Evolutionary conservation across 2,329 filamentous ascomycete genomes (phyloP).

Genomic region (Fusarium circinatum): DNA sequence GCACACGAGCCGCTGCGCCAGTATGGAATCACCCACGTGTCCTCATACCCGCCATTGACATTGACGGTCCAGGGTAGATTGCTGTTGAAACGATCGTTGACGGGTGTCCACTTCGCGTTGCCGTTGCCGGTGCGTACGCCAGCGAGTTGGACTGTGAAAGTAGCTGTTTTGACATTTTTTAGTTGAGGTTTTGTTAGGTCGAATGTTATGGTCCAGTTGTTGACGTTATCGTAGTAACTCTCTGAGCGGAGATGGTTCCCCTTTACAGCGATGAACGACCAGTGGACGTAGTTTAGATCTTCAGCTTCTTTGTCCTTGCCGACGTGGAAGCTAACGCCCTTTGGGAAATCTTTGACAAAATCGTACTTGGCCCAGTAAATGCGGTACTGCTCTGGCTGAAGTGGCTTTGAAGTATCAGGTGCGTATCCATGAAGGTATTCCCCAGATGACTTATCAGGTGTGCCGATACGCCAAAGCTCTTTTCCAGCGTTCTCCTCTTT

Average conservation of each 20-base stretch:
- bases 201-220: constrained; percentile 68
- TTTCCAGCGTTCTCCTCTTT: constrained; percentile 21
- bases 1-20: constrained; percentile 60
- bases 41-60: constrained; percentile 52
- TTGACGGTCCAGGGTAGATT: constrained; percentile 43
- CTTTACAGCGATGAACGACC: constrained; percentile 68
- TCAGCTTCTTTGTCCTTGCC: constrained; percentile 58
- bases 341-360: constrained; percentile 65
- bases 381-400: constrained; percentile 63
- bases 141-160: constrained; percentile 32
- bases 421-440: constrained; percentile 68
- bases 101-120: constrained; percentile 32
- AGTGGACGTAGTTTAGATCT: constrained; percentile 71
- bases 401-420: constrained; percentile 57
- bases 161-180: constrained; percentile 49
- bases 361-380: constrained; percentile 70
- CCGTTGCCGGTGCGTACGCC: constrained; percentile 30
- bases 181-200: constrained; percentile 50
- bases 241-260: constrained; percentile 57
- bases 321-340: constrained; percentile 65
- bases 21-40: constrained; percentile 65
- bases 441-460: constrained; percentile 63
- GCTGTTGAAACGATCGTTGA: constrained; percentile 2
- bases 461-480: constrained; percentile 30
- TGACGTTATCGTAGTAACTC: constrained; percentile 57